Evolutionary conservation across 306 rosid species (phyloP).

Genomic region (Parietaria judaica): DNA sequence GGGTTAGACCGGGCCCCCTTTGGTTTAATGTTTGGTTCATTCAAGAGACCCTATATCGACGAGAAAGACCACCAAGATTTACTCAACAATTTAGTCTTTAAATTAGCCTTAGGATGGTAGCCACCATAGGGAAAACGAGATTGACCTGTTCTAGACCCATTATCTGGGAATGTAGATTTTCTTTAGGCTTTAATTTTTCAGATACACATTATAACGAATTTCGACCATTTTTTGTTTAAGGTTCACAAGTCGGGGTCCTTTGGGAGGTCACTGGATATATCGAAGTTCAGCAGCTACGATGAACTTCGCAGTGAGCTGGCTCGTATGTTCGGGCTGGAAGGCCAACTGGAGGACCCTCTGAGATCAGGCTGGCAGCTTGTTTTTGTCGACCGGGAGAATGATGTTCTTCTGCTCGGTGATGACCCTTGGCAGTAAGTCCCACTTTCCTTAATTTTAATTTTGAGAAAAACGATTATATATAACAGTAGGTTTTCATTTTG

Average conservation of each 20-base stretch:
- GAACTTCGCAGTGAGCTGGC: constrained; percentile 75
- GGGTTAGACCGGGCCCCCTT: too few species aligned
- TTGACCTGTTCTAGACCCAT: too few species aligned
- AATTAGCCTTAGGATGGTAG: too few species aligned
- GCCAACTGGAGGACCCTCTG: constrained; percentile 67
- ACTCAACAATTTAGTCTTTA: too few species aligned
- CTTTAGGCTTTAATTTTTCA: neutral
- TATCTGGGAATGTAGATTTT: too few species aligned
- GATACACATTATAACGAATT: neutral
- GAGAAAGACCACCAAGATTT: too few species aligned
- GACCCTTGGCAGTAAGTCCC: constrained; percentile 79
- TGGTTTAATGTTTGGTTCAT: too few species aligned
- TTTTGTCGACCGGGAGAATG: constrained; percentile 76
- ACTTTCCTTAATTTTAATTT: too few species aligned
- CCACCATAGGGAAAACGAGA: too few species aligned
- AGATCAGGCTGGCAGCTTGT: constrained; percentile 99
- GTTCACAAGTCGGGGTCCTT: constrained; percentile 68
- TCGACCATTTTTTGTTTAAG: constrained; percentile 15
- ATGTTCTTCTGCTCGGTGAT: constrained; percentile 74
- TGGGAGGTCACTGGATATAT: constrained; percentile 72
- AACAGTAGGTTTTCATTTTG: neutral
- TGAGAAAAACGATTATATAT: neutral
- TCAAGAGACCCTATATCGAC: too few species aligned
- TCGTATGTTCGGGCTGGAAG: constrained; percentile 68
- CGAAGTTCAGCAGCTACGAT: constrained; percentile 59